Conservation (phyloP, 371 early-diverging fungal genomes). For the Lichtheimia hyalospora region DNA sequence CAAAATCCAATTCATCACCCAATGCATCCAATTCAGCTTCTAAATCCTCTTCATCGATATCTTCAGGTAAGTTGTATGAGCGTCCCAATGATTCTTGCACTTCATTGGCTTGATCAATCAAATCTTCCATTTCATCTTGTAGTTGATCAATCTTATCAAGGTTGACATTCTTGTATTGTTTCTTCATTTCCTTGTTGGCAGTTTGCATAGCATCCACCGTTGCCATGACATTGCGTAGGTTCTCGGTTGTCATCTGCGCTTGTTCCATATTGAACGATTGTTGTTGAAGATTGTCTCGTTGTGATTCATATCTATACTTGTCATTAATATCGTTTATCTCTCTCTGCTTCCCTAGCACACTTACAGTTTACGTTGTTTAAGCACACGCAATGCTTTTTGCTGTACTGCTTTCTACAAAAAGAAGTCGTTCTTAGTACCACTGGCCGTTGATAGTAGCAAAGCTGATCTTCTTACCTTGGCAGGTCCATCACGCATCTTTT, state of each 20-base stretch:
- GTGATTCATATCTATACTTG: conserved; percentile 77
- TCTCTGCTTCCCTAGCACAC: conserved; percentile 8
- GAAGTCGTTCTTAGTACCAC: not conserved
- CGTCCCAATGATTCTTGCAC: conserved; percentile 92
- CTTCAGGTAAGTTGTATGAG: conserved; percentile 91
- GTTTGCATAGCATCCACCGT: conserved; percentile 95
- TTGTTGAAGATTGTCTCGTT: conserved; percentile 89
- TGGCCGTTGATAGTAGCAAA: not conserved
- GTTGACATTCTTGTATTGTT: conserved; percentile 91
- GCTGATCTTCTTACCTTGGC: conserved; percentile 66
- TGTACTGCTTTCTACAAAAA: conserved; percentile 78
- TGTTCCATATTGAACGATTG: conserved; percentile 98
- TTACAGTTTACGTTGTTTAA: conserved; percentile 91
- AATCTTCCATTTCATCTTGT: conserved; percentile 97
- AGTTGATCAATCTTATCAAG: conserved; percentile 91
- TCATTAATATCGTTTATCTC: not conserved
- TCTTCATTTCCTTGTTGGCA: conserved; percentile 91
- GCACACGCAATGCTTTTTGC: conserved; percentile 84
- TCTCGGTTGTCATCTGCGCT: conserved; percentile 91
- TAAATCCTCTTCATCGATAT: conserved; percentile 93
- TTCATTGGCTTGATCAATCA: conserved; percentile 93
- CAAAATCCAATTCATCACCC: conserved; percentile 84
- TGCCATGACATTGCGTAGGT: conserved; percentile 88
- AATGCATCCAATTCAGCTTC: conserved; percentile 98
- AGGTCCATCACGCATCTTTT: conserved; percentile 91